Base-by-base conservation (phyloP, 2,329 filamentous ascomycete genomes). In the Exserohilum rostratum region DNA sequence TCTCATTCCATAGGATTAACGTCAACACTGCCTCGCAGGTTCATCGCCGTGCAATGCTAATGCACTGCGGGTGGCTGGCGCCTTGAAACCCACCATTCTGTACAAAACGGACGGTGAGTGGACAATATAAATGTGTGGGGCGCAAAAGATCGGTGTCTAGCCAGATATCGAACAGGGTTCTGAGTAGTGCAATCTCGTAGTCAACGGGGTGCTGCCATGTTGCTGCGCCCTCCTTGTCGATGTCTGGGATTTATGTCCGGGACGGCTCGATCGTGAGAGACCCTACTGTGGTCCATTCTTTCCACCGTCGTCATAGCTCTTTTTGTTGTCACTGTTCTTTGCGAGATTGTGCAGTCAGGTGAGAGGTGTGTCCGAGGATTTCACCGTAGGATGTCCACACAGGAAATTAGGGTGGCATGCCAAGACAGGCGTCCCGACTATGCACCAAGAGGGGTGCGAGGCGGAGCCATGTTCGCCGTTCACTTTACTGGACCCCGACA, bases 11-110 rank as follows among this genome's bases (percentile, higher is more conserved):
- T 13, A 33, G n/a, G 27, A 17, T 18, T 15, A 15, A n/a, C 39
- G 15, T n/a, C 31, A 39, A 48, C 46, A 48, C 46, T 31, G 46
- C 46, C 35, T 34, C 25, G 12, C 18, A 31, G 30, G 17, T 33
- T 22, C 27, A 15, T 40, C n/a, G 35, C 12, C 39, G 22, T 25
- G 22, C 22, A 25, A 25, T 25, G 22, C 22, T 25, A 25, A 25
- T 25, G 22, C 22, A 25, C 25, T 29, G 11, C 13, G 25, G 22
- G n/a, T 29, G 39, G 39, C 39, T 42, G 22, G 17, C n/a, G 18
- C 22, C 18, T 27, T 27, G 20, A 17, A 27, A 30, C 17, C 25
- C 39, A 15, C 22, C 25, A 27, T 30, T 6, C 22, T 22, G 27
- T 15, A 42, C 5, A 13, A 12, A 7, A 29, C 22, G 13, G n/a